Conservation (phyloP, 371 early-diverging fungal genomes). For the Batkoa obscura region DNA sequence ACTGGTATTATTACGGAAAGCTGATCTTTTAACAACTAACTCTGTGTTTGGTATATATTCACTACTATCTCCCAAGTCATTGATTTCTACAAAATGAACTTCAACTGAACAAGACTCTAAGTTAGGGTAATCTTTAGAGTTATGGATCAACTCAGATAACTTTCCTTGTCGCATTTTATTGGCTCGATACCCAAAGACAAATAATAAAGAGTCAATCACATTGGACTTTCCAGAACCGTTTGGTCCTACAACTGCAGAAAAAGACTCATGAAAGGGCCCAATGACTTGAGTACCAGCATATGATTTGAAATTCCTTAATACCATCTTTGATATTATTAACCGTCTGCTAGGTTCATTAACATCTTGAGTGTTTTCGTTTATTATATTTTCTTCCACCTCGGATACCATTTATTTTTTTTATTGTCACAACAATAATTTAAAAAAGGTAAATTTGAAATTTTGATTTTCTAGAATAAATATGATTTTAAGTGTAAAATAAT, state of each 20-base stretch:
- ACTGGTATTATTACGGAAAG: slow-evolving; percentile 46
- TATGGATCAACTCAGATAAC: slow-evolving; percentile 92
- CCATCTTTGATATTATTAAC: slow-evolving; percentile 80
- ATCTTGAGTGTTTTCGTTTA: no score
- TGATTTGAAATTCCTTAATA: slow-evolving; percentile 88
- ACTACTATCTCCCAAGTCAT: slow-evolving; percentile 44
- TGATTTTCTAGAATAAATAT: no score
- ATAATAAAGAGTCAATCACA: slow-evolving; percentile 97
- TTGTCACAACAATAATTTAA: no score
- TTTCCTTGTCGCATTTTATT: slow-evolving; percentile 97
- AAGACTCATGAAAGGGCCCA: slow-evolving; percentile 95
- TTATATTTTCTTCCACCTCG: no score
- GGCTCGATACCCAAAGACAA: slow-evolving; percentile 99
- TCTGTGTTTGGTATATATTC: slow-evolving; percentile 44
- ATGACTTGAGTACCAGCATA: slow-evolving; percentile 84
- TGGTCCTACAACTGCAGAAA: slow-evolving; percentile 86
- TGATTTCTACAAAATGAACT: slow-evolving; percentile 84
- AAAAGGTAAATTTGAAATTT: no score
- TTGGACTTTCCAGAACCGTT: slow-evolving; percentile 99
- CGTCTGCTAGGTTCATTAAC: no score
- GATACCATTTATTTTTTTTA: no score
- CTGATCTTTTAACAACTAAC: slow-evolving; percentile 65
- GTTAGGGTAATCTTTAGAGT: slow-evolving; percentile 56
- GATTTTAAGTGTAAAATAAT: no score
- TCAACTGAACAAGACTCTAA: slow-evolving; percentile 72